phyloP scores from a whole-genome alignment of 2,329 filamentous ascomycete species.

The Aureobasidium lini region DNA sequence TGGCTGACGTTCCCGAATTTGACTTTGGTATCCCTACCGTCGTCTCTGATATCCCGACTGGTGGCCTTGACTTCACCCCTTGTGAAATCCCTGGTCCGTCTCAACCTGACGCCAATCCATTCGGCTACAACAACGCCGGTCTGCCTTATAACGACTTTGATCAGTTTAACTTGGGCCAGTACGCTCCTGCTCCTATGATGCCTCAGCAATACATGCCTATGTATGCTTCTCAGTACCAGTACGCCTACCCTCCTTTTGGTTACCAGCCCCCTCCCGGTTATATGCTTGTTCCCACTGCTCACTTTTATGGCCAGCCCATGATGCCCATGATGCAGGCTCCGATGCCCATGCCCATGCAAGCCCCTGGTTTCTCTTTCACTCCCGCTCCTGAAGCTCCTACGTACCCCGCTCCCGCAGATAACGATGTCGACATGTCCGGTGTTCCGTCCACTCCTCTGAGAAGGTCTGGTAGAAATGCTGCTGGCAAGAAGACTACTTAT shows the following conservation, averaged over 20 bases:
- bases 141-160: background rate
- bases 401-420: background rate
- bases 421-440: background rate
- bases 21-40: background rate
- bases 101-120: background rate
- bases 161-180: background rate
- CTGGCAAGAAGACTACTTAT: background rate
- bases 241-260: background rate
- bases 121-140: background rate
- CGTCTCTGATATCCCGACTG: background rate
- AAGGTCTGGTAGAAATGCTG: background rate
- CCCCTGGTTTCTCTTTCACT: background rate
- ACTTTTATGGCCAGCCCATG: background rate
- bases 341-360: background rate
- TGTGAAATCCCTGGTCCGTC: background rate
- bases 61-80: background rate
- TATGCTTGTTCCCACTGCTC: background rate
- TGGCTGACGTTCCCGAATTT: too few relatives aligned
- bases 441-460: background rate
- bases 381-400: background rate
- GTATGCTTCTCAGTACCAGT: background rate
- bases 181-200: background rate
- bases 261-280: background rate
- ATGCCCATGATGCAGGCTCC: slow-evolving; percentile 2
- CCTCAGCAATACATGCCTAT: background rate